These are phyloP conservation scores for Leccinum subspadiceum DNA, from an alignment of 1,284 basidiomycete genomes.

Conservation along the genomic window DNA sequence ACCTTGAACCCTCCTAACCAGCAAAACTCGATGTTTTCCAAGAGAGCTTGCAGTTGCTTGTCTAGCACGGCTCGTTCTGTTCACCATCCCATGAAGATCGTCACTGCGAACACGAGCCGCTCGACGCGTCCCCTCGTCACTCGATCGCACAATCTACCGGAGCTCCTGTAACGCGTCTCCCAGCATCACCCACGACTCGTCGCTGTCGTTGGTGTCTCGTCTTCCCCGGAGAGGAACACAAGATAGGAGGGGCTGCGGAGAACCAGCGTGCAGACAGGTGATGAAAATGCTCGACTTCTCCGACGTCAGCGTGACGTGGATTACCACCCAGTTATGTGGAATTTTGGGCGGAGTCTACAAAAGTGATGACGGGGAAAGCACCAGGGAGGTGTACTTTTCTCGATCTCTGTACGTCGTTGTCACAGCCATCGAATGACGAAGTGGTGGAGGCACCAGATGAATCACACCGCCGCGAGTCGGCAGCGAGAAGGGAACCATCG, in stretches of 20 bases:
- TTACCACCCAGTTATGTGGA: conserved; percentile 81
- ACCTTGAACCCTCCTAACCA: conserved; percentile 99
- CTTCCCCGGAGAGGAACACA: conserved; percentile 86
- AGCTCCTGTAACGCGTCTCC: conserved; percentile 76
- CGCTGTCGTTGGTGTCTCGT: conserved; percentile 73
- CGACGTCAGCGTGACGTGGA: conserved; percentile 54
- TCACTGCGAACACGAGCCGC: conserved; percentile 40
- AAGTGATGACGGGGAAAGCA: conserved; percentile 22
- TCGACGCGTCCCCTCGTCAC: conserved; percentile 68
- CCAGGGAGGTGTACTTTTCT: conserved; percentile 34
- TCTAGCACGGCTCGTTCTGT: conserved; percentile 75
- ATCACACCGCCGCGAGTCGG: conserved; percentile 3
- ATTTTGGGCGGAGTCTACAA: conserved; percentile 40
- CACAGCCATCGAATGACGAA: conserved; percentile 31
- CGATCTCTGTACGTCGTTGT: conserved; percentile 37
- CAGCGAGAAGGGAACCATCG: conserved; percentile 37
- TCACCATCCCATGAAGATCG: conserved; percentile 69
- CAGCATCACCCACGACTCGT: conserved; percentile 68
- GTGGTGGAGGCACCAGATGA: conserved; percentile 8
- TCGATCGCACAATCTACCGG: conserved; percentile 72
- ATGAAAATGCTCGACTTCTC: too few species aligned
- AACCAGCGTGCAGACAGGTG: conserved; percentile 37
- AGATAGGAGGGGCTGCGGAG: conserved; percentile 72
- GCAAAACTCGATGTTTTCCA: conserved; percentile 88
- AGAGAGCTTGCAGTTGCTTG: conserved; percentile 67